Evolutionary conservation across 768 basidiomycete species (phyloP).

Genomic region (Tremella mesenterica): DNA sequence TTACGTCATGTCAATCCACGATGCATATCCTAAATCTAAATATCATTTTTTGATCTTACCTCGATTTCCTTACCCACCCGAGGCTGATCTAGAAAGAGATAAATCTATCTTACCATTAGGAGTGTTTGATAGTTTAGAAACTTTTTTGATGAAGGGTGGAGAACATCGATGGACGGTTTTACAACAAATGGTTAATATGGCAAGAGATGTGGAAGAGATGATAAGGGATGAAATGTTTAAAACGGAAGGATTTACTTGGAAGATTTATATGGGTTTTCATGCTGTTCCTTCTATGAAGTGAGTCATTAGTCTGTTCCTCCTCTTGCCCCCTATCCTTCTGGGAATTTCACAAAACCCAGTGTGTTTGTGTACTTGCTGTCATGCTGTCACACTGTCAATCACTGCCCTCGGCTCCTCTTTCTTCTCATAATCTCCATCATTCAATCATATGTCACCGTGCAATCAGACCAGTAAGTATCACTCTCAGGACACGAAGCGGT

Average conservation of each 20-base stretch:
- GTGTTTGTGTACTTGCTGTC: too few relatives aligned
- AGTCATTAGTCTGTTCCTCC: constrained; percentile 37
- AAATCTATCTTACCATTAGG: constrained; percentile 42
- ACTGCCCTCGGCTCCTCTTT: neutral
- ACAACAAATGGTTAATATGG: constrained; percentile 52
- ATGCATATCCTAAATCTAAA: constrained; percentile 50
- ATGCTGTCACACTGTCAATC: neutral
- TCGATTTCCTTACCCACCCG: constrained; percentile 46
- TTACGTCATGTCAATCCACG: constrained; percentile 33
- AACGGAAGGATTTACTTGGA: constrained; percentile 44
- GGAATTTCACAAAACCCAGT: too few relatives aligned
- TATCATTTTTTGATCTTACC: constrained; percentile 88
- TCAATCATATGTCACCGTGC: neutral
- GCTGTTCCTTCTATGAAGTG: constrained; percentile 77
- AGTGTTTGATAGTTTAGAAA: constrained; percentile 52
- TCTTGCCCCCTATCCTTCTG: neutral
- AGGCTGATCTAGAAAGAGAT: constrained; percentile 20
- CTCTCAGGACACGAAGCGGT: too few relatives aligned
- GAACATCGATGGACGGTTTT: constrained; percentile 54
- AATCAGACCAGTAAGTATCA: too few relatives aligned
- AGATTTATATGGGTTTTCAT: constrained; percentile 74
- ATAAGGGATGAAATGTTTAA: constrained; percentile 72
- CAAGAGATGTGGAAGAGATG: constrained; percentile 52
- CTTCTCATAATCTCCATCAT: neutral
- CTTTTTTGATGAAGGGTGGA: constrained; percentile 52